Percentiles rank a stretch among this genome's conserved stretches.
Evolutionary conservation across 345 rosid species (phyloP).

Genomic region (Cardamine chenopodiifolia): DNA sequence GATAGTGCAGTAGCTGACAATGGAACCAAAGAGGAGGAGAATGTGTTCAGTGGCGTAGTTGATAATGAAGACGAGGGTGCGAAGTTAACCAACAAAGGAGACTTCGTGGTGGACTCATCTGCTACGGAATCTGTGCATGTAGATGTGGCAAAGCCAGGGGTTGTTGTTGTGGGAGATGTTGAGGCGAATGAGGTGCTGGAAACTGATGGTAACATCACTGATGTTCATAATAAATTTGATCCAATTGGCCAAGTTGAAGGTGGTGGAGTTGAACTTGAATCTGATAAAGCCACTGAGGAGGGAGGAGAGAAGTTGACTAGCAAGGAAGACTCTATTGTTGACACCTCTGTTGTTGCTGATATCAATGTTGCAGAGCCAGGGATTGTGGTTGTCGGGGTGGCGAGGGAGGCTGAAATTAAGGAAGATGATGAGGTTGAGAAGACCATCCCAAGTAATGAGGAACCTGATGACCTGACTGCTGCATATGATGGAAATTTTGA

Average conservation of each 20-base stretch:
- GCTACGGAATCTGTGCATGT: constrained; percentile 41
- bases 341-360: constrained; percentile 40
- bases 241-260: constrained; percentile 34
- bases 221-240: constrained; percentile 54
- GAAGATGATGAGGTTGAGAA: constrained; percentile 27
- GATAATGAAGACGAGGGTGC: constrained; percentile 33
- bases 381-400: constrained; percentile 44
- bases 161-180: constrained; percentile 50
- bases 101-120: constrained; percentile 31
- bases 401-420: constrained; percentile 28
- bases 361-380: constrained; percentile 41
- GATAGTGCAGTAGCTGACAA: constrained; percentile 39
- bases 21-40: constrained; percentile 35
- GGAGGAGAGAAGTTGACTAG: constrained; percentile 44
- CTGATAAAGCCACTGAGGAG: constrained; percentile 36
- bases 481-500: constrained; percentile 38
- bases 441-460: constrained; percentile 27
- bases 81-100: constrained; percentile 46
- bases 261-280: constrained; percentile 23
- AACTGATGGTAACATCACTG: constrained; percentile 36
- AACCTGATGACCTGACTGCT: constrained; percentile 33
- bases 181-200: constrained; percentile 46
- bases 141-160: constrained; percentile 40
- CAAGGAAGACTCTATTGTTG: constrained; percentile 47
- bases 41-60: constrained; percentile 13